Evolutionary conservation across 2,329 filamentous ascomycete species (phyloP).

Genomic region (Colletotrichum chrysophilum): DNA sequence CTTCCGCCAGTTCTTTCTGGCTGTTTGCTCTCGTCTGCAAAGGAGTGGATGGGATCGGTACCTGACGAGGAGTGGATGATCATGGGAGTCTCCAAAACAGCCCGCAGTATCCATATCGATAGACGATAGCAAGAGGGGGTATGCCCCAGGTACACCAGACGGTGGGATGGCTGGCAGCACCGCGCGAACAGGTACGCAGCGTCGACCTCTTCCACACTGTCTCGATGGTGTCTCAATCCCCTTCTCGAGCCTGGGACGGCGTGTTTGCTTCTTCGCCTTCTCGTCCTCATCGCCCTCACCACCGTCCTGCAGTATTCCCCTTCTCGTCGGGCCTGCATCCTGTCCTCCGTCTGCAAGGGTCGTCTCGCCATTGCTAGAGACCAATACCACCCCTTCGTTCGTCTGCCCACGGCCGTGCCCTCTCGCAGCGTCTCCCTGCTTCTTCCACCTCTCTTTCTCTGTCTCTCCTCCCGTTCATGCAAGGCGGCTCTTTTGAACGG

Average conservation of each 20-base stretch:
- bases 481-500: not conserved
- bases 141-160: not conserved
- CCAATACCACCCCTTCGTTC: not conserved
- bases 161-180: not conserved
- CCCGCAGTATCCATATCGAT: not conserved
- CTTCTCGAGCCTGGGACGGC: slow-evolving; percentile 2
- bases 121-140: not conserved
- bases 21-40: not conserved
- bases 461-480: slow-evolving; percentile 16
- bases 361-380: not conserved
- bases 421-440: slow-evolving; percentile 7
- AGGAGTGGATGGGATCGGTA: slow-evolving; percentile 35
- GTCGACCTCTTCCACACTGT: not conserved
- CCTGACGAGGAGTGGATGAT: slow-evolving; percentile 47
- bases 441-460: slow-evolving; percentile 5
- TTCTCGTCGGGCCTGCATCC: not conserved
- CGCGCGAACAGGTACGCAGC: not conserved
- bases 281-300: not conserved
- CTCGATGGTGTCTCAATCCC: not conserved
- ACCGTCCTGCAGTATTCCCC: slow-evolving; percentile 2
- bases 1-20: not conserved
- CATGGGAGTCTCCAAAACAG: slow-evolving; percentile 41
- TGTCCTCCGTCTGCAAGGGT: slow-evolving; percentile 15
- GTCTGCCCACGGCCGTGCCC: not conserved
- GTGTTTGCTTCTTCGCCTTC: slow-evolving; percentile 10